Percentiles rank a stretch among this genome's conserved stretches.
phyloP scores from a whole-genome alignment of 1,284 basidiomycete genomes.

The Cerioporus squamosus region DNA sequence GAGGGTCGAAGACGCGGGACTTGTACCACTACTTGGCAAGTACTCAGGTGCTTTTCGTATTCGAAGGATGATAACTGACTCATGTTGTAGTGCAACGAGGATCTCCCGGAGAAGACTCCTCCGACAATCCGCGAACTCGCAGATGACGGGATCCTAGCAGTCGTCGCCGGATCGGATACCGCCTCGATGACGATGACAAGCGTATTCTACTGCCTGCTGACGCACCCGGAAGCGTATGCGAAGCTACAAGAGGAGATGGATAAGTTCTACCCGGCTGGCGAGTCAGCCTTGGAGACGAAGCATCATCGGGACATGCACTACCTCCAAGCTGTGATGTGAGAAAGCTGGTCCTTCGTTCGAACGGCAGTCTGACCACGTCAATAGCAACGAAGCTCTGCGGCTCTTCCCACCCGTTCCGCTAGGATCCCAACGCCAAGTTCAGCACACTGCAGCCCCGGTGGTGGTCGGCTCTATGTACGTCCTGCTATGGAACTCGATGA shows the following conservation, averaged over 20 bases:
- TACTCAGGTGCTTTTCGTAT: not conserved
- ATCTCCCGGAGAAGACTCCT: conserved; percentile 9
- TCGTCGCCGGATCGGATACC: conserved; percentile 35
- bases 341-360: conserved; percentile 20
- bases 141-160: conserved; percentile 20
- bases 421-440: conserved; percentile 49
- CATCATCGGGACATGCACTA: conserved; percentile 29
- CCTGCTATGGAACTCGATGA: not conserved
- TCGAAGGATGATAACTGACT: not conserved
- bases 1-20: conserved; percentile 15
- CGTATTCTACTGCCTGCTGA: conserved; percentile 23
- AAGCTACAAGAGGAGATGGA: conserved; percentile 32
- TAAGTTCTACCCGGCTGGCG: conserved; percentile 23
- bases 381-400: conserved; percentile 61
- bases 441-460: not conserved
- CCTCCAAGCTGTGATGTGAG: conserved; percentile 35
- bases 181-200: conserved; percentile 20
- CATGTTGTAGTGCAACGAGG: conserved; percentile 20
- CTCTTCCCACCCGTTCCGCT: conserved; percentile 56
- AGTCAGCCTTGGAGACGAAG: conserved; percentile 24
- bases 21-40: conserved; percentile 26
- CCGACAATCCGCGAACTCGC: conserved; percentile 16
- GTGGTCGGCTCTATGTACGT: not conserved
- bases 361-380: not conserved
- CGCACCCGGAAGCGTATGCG: conserved; percentile 16